phyloP scores from a whole-genome alignment of 164 flowering plant genomes.

The Liriodendron chinense region DNA sequence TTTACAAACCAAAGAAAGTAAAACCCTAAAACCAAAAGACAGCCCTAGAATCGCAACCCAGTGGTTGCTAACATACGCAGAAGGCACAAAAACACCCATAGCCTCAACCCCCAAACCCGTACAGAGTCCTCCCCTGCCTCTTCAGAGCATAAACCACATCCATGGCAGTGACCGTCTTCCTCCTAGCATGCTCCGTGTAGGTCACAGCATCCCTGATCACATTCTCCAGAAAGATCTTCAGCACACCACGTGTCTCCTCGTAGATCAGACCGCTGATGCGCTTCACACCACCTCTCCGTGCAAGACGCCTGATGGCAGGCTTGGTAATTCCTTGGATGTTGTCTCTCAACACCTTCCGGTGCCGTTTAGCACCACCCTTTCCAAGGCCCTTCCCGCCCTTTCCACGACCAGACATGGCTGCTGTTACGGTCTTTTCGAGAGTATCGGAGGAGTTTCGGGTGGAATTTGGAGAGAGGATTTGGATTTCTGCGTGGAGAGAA shows the following conservation, averaged over 20 bases:
- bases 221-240: conserved; percentile 19
- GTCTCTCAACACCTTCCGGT: conserved; percentile 14
- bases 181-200: conserved; percentile 18
- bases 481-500: background rate
- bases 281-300: conserved; percentile 18
- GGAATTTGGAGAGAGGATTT: background rate
- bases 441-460: background rate
- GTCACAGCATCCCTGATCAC: conserved; percentile 21
- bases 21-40: background rate
- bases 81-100: too few species aligned
- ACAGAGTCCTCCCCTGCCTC: conserved; percentile 19
- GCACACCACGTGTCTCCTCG: conserved; percentile 19
- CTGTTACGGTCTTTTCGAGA: background rate
- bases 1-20: background rate
- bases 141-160: conserved; percentile 20
- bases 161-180: conserved; percentile 22
- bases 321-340: conserved; percentile 21
- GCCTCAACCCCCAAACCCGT: conserved; percentile 21
- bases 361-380: conserved; percentile 15
- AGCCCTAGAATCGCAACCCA: background rate
- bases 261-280: conserved; percentile 21
- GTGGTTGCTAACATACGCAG: too few species aligned
- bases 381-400: background rate
- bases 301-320: conserved; percentile 12
- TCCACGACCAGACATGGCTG: background rate